Conservation (phyloP, 83 land plant genomes). For the Larix sibirica region DNA sequence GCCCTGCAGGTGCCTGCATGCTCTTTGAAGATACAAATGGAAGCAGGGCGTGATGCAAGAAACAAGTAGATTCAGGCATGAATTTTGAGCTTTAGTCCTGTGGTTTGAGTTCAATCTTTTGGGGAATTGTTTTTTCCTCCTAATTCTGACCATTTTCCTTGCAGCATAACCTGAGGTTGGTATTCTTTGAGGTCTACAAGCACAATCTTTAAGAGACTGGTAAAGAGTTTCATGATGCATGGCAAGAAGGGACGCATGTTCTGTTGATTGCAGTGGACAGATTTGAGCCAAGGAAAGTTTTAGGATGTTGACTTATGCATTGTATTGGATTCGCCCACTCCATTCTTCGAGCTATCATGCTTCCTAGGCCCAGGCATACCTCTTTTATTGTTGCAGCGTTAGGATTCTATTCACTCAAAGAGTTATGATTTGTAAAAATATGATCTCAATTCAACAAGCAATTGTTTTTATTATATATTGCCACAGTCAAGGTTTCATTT, state of each 20-base stretch:
- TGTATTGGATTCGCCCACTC: constrained; percentile 91
- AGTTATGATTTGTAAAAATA: no score
- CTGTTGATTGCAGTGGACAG: constrained; percentile 70
- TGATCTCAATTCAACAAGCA: no score
- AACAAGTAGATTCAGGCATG: constrained; percentile 67
- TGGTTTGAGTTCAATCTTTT: not conserved
- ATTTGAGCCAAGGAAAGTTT: constrained; percentile 71
- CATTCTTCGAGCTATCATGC: constrained; percentile 75
- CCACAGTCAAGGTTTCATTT: no score
- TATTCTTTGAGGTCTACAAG: constrained; percentile 62
- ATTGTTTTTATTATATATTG: no score
- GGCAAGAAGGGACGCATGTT: constrained; percentile 70
- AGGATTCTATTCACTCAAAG: constrained; percentile 1
- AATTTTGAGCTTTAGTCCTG: not conserved
- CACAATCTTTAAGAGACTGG: constrained; percentile 56
- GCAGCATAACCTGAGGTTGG: constrained; percentile 74
- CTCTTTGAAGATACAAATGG: constrained; percentile 42
- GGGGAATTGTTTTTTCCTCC: not conserved
- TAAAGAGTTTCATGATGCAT: constrained; percentile 52
- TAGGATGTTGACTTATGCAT: constrained; percentile 86
- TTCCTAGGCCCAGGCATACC: constrained; percentile 63
- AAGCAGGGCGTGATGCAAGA: constrained; percentile 68
- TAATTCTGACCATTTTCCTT: constrained; percentile 11
- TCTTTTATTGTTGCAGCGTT: constrained; percentile 87
- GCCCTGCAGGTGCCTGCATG: constrained; percentile 38